A percentile compares a stretch with the other conserved stretches of the same genome.
These are phyloP conservation scores for Adansonia rubrostipa DNA, from an alignment of 441 rosid species.

Conservation along the genomic window DNA sequence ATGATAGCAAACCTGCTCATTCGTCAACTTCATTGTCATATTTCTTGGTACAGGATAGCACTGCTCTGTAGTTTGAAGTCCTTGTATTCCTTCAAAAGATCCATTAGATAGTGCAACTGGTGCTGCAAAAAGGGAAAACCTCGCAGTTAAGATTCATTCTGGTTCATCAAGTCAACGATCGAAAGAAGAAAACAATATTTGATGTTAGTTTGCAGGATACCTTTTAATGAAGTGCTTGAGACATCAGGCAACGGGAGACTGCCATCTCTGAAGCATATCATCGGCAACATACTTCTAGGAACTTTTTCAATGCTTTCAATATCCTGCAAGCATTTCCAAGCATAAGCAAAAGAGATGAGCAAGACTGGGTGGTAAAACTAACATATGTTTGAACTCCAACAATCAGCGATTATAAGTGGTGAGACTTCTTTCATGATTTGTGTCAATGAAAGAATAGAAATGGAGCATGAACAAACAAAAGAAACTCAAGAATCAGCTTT, in stretches of 20 bases:
- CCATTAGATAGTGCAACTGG: constrained; percentile 56
- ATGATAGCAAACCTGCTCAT: constrained; percentile 70
- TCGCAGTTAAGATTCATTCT: constrained; percentile 11
- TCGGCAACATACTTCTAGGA: constrained; percentile 62
- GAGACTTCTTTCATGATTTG: background rate
- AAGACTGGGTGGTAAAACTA: background rate
- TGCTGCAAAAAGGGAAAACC: constrained; percentile 33
- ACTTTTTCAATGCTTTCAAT: constrained; percentile 48
- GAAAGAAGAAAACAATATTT: background rate
- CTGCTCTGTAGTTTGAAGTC: constrained; percentile 64
- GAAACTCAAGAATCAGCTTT: background rate
- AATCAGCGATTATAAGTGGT: background rate
- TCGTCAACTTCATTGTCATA: constrained; percentile 64
- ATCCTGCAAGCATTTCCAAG: constrained; percentile 46
- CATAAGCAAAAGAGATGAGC: constrained; percentile 24
- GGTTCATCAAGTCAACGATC: background rate
- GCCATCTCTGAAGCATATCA: constrained; percentile 90
- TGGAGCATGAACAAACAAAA: background rate
- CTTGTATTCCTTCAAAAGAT: constrained; percentile 54
- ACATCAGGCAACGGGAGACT: constrained; percentile 91
- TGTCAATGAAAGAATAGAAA: background rate
- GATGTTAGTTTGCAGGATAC: constrained; percentile 26
- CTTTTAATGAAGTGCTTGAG: constrained; percentile 51
- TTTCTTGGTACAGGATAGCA: constrained; percentile 90
- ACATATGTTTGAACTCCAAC: background rate